Percentiles rank a stretch among this genome's conserved stretches.
These are phyloP conservation scores for Entomortierella parvispora DNA, from an alignment of 192 early-diverging fungal genomes.

Conservation along the genomic window DNA sequence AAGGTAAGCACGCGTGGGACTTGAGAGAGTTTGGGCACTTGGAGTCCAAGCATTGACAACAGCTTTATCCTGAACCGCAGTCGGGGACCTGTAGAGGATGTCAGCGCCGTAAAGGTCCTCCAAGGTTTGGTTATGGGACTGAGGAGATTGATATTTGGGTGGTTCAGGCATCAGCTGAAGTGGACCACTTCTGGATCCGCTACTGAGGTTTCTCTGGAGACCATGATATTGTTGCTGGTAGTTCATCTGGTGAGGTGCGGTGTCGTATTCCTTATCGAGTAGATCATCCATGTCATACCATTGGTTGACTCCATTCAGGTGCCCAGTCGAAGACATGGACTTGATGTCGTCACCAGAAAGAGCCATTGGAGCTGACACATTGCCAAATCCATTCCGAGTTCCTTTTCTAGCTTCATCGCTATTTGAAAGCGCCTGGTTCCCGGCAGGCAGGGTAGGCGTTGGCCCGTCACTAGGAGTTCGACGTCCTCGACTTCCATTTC, in stretches of 20 bases:
- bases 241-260: neutral
- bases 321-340: neutral
- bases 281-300: conserved; percentile 47
- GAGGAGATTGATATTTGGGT: conserved; percentile 4
- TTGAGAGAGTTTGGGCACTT: neutral
- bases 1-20: conserved; percentile 12
- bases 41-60: conserved; percentile 5
- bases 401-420: conserved; percentile 10
- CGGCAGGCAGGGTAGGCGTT: neutral
- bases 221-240: neutral
- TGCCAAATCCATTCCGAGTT: conserved; percentile 18
- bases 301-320: conserved; percentile 6
- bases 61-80: conserved; percentile 1
- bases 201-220: conserved; percentile 1
- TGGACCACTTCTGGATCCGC: conserved; percentile 2
- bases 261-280: conserved; percentile 36
- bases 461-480: neutral
- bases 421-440: neutral
- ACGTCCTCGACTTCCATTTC: conserved; percentile 1
- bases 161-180: neutral
- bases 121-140: neutral
- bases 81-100: conserved; percentile 30
- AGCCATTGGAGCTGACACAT: neutral
- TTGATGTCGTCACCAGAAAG: neutral
- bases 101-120: conserved; percentile 24